These are phyloP conservation scores for Curvularia sp. DNA, from an alignment of 2,329 filamentous ascomycete genomes.

Conservation along the genomic window DNA sequence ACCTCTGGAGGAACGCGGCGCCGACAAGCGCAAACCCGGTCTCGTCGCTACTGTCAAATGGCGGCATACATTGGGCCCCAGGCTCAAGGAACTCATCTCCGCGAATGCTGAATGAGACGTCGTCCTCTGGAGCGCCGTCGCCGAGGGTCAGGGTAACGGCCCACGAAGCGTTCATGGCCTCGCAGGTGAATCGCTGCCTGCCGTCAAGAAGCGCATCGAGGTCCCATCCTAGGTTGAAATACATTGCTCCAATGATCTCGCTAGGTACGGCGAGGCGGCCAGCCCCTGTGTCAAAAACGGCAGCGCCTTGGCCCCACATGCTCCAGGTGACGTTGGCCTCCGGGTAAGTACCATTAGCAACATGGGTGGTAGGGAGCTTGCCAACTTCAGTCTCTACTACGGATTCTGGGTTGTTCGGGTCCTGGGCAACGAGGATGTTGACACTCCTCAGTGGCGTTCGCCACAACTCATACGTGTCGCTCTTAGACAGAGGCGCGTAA, in stretches of 20 bases:
- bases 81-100: constrained; percentile 17
- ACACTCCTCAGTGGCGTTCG: constrained; percentile 19
- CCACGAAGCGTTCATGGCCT: constrained; percentile 29
- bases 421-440: constrained; percentile 17
- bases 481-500: constrained; percentile 22
- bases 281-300: constrained; percentile 31
- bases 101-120: constrained; percentile 23
- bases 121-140: constrained; percentile 14
- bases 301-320: constrained; percentile 6
- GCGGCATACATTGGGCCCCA: constrained; percentile 24
- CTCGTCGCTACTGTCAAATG: constrained; percentile 17
- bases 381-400: constrained; percentile 13
- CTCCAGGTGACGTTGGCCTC: constrained; percentile 16
- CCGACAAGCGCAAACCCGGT: constrained; percentile 22
- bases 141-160: constrained; percentile 26
- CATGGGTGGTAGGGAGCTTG: constrained; percentile 2
- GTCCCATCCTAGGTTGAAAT: constrained; percentile 32
- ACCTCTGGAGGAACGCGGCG: constrained; percentile 17
- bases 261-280: constrained; percentile 22
- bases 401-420: constrained; percentile 14
- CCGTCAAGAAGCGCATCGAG: constrained; percentile 17
- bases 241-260: constrained; percentile 19
- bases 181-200: constrained; percentile 23
- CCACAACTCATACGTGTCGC: constrained; percentile 26
- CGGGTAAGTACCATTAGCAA: neutral